Evolutionary conservation across 768 basidiomycete genomes (phyloP).

Genomic region (Lactarius sanguifluus): DNA sequence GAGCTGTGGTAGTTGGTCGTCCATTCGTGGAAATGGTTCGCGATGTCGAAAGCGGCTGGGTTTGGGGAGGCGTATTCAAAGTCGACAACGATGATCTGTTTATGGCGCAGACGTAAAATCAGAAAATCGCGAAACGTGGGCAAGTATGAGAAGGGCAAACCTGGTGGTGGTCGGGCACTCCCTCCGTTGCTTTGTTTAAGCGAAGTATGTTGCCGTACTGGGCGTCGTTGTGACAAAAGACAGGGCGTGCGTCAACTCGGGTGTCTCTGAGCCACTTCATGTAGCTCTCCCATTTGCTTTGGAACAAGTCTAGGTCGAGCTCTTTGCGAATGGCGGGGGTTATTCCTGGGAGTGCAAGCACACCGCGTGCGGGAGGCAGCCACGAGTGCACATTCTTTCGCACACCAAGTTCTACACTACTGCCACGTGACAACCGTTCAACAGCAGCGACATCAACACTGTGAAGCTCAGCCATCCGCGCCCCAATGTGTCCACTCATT

Average conservation of each 20-base stretch:
- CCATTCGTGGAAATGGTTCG: conserved; percentile 98
- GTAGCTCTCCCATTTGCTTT: conserved; percentile 65
- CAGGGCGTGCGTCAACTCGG: conserved; percentile 60
- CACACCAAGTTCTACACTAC: conserved; percentile 57
- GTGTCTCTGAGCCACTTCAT: conserved; percentile 63
- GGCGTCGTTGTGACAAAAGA: conserved; percentile 91
- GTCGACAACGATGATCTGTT: conserved; percentile 90
- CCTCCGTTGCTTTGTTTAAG: conserved; percentile 55
- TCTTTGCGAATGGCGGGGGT: conserved; percentile 46
- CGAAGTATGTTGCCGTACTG: conserved; percentile 93
- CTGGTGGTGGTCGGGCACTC: conserved; percentile 73
- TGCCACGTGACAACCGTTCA: conserved; percentile 46
- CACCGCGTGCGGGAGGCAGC: conserved; percentile 68
- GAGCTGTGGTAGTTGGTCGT: conserved; percentile 82
- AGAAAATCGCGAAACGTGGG: conserved; percentile 23
- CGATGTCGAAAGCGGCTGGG: conserved; percentile 92
- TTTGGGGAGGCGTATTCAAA: conserved; percentile 97
- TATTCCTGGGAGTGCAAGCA: conserved; percentile 62
- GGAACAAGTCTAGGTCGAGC: conserved; percentile 66
- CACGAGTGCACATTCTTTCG: conserved; percentile 69
- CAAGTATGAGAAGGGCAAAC: conserved; percentile 41
- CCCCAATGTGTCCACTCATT: conserved; percentile 85
- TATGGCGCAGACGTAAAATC: conserved; percentile 19
- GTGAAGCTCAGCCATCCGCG: conserved; percentile 95
- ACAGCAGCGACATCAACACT: conserved; percentile 79